These are phyloP conservation scores for Pezicula carpinea DNA, from an alignment of 2,329 filamentous ascomycete species.

Conservation along the genomic window DNA sequence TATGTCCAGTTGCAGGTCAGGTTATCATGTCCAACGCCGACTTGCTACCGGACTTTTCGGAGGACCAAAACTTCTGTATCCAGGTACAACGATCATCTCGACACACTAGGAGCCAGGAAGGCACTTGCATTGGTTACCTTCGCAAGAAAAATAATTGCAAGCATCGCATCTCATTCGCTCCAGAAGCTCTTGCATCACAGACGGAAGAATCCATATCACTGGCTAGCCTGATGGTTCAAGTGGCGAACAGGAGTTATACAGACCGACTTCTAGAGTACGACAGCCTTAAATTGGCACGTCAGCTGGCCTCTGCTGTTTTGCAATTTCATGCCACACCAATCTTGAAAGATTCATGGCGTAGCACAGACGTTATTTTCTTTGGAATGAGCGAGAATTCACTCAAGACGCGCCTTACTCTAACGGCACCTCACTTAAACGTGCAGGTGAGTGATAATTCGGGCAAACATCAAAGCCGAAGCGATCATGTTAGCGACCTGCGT, in stretches of 20 bases:
- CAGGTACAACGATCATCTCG: conserved; percentile 4
- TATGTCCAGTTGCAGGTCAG: background rate
- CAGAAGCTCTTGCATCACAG: background rate
- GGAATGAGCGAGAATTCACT: conserved; percentile 1
- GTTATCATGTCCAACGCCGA: background rate
- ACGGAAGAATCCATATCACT: conserved; percentile 3
- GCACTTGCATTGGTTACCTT: conserved; percentile 8
- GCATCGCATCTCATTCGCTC: conserved; percentile 6
- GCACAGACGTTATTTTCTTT: conserved; percentile 12
- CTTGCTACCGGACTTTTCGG: conserved; percentile 7
- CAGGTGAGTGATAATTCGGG: background rate
- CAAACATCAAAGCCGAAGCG: background rate
- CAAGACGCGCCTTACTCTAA: background rate
- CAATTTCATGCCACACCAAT: conserved; percentile 13
- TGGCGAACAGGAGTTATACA: conserved; percentile 1
- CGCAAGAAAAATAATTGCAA: conserved; percentile 6
- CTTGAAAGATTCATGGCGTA: conserved; percentile 7
- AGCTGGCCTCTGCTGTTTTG: conserved; percentile 10
- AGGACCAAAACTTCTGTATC: conserved; percentile 9
- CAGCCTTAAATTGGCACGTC: conserved; percentile 8
- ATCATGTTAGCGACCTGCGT: too few relatives aligned
- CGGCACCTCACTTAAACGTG: conserved; percentile 7
- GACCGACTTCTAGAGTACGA: conserved; percentile 9
- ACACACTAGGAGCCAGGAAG: background rate
- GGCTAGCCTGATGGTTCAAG: conserved; percentile 2